A percentile compares a stretch with the other conserved stretches of the same genome.
phyloP scores from a whole-genome alignment of 2,329 filamentous ascomycete species.

The Herpotrichia juniperi region DNA sequence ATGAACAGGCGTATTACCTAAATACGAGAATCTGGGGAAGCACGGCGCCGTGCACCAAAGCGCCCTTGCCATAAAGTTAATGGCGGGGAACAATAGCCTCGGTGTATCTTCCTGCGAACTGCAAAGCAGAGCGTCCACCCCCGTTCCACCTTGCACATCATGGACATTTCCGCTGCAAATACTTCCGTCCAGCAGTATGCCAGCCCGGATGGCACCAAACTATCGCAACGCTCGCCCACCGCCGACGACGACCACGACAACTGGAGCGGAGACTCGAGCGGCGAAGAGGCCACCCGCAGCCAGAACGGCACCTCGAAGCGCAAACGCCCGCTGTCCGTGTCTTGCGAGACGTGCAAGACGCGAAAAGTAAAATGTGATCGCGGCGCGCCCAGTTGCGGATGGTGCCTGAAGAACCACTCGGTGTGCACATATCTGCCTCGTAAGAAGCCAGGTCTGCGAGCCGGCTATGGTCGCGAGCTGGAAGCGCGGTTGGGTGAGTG shows the following conservation, averaged over 20 bases:
- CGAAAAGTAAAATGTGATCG: conserved; percentile 76
- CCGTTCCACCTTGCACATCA: conserved; percentile 21
- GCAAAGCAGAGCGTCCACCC: conserved; percentile 16
- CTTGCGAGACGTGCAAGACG: conserved; percentile 78
- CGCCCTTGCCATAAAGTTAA: conserved; percentile 16
- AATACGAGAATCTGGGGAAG: conserved; percentile 31
- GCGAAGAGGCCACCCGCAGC: conserved; percentile 44
- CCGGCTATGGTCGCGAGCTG: conserved; percentile 68
- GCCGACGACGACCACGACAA: conserved; percentile 38
- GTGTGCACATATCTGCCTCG: conserved; percentile 72
- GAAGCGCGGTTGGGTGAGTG: conserved; percentile 63
- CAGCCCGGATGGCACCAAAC: conserved; percentile 40
- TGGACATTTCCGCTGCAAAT: conserved; percentile 34
- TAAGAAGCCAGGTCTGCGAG: conserved; percentile 69
- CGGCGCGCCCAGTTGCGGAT: conserved; percentile 75
- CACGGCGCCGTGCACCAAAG: conserved; percentile 14
- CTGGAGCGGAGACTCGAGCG: conserved; percentile 48
- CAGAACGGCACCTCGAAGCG: conserved; percentile 51
- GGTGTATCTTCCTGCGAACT: conserved; percentile 19
- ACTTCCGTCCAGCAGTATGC: conserved; percentile 31
- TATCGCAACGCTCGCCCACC: conserved; percentile 40
- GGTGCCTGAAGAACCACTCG: conserved; percentile 72
- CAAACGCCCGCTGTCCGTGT: conserved; percentile 59
- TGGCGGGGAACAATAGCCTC: conserved; percentile 20
- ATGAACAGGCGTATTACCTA: conserved; percentile 16